Percentiles rank a stretch among this genome's conserved stretches.
Conservation (phyloP, 768 basidiomycete genomes). For the Lyophyllum shimeji region DNA sequence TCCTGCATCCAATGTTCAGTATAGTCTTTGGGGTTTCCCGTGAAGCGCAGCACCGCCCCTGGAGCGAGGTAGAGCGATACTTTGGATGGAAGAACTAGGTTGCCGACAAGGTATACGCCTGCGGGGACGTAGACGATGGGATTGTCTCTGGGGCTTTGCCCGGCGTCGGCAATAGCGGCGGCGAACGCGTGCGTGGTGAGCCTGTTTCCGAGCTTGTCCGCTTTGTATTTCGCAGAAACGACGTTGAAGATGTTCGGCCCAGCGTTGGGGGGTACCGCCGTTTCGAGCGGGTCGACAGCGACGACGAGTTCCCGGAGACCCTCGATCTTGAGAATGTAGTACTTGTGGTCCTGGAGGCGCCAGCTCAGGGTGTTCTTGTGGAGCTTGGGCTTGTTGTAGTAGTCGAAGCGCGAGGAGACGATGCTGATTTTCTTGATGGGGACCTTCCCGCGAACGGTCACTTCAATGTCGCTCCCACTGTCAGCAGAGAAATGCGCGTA, state of each 20-base stretch:
- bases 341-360: constrained; percentile 12
- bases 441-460: constrained; percentile 11
- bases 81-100: constrained; percentile 19
- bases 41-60: constrained; percentile 17
- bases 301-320: constrained; percentile 18
- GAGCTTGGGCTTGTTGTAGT: constrained; percentile 13
- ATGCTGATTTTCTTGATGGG: constrained; percentile 10
- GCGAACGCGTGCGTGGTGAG: constrained; percentile 12
- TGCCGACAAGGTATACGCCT: constrained; percentile 16
- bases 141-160: not conserved
- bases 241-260: constrained; percentile 19
- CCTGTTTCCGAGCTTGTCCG: constrained; percentile 10
- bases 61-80: constrained; percentile 19
- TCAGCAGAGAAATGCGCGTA: constrained; percentile 19
- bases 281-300: constrained; percentile 17
- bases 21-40: constrained; percentile 12
- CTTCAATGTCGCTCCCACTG: constrained; percentile 11
- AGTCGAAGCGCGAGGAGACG: constrained; percentile 14
- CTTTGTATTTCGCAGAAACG: constrained; percentile 11
- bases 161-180: constrained; percentile 13
- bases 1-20: constrained; percentile 14
- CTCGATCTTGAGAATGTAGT: constrained; percentile 14
- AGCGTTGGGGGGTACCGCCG: not conserved
- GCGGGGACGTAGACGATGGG: constrained; percentile 17
- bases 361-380: constrained; percentile 12